Base-by-base conservation (phyloP, 352 stramenopile genomes). In the Phytophthora multivora region DNA sequence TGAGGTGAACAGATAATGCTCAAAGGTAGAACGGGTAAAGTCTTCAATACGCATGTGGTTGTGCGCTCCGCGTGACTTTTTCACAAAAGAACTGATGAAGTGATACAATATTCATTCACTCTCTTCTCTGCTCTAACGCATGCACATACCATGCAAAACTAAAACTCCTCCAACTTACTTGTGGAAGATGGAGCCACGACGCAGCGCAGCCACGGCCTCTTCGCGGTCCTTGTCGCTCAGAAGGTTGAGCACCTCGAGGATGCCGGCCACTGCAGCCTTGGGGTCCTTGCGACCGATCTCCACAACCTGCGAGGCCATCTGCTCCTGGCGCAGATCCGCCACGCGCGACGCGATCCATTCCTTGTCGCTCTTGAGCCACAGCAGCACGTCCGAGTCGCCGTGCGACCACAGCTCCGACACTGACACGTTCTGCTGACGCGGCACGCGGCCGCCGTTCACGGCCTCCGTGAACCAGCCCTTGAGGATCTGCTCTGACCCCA, bases 141-240 rank as follows among this genome's bases (percentile, higher is more conserved):
- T 71, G 60, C 55, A 68, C 63, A 45, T 52, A 46, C 67, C 46
- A 28, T 62, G 57, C 49, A 55, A 60, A 65, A 53, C 48, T 58
- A 67, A 48, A 30, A 16, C 18, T 47, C 39, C 19, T 39, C 21
- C 49, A 59, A 48, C 26, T 66, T 71, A 91, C 70, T 89, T 88
- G 73, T 89, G 83, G 72, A 96, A 96, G 66, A 96, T 96, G 49
- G 82, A 93, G 64, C 86, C 88, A 36, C 88, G 85, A 50, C 88
- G 88, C 60, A 96, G 69, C 36, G 84, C 75, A 21, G 84, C 71
- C 4, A 94, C 59, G 47, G 87, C 86, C 49, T 96, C 88, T 62
- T 96, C 88, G 52, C 86, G 86, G 77, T 95, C 86, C 75, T 91
- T 92, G 66, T 77, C 74, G 56, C 75, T 92, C 40, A 96, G 75